phyloP scores from a whole-genome alignment of 148 eudicot species.

The Mesembryanthemum crystallinum region DNA sequence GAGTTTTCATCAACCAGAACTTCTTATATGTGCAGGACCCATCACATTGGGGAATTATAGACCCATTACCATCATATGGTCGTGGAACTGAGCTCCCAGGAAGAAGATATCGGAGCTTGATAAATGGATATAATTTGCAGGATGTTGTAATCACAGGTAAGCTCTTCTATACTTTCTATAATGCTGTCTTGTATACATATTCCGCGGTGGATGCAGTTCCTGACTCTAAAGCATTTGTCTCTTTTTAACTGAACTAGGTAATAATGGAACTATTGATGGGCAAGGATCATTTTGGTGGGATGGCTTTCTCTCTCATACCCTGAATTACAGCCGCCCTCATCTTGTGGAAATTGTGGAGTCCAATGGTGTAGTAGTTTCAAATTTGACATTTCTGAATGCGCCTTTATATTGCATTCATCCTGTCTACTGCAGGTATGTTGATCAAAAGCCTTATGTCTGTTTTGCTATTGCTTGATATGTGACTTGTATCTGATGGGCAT shows the following conservation, averaged over 20 bases:
- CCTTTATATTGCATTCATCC: constrained; percentile 49
- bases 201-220: background rate
- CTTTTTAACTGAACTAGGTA: constrained; percentile 31
- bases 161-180: background rate
- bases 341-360: constrained; percentile 49
- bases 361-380: constrained; percentile 42
- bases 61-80: constrained; percentile 56
- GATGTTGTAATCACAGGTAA: constrained; percentile 59
- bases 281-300: constrained; percentile 66
- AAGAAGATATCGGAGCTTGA: constrained; percentile 43
- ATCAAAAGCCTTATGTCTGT: background rate
- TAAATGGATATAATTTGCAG: constrained; percentile 44
- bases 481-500: background rate
- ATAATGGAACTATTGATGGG: constrained; percentile 54
- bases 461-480: background rate
- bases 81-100: constrained; percentile 45
- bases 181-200: background rate
- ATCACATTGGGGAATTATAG: constrained; percentile 40
- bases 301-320: constrained; percentile 30
- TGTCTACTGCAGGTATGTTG: constrained; percentile 50
- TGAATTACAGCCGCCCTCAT: constrained; percentile 56
- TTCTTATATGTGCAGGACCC: constrained; percentile 29
- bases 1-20: background rate
- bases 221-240: background rate
- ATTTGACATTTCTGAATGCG: constrained; percentile 49